Evolutionary conservation across 345 rosid genomes (phyloP).

Genomic region (Capsella bursapastoris): DNA sequence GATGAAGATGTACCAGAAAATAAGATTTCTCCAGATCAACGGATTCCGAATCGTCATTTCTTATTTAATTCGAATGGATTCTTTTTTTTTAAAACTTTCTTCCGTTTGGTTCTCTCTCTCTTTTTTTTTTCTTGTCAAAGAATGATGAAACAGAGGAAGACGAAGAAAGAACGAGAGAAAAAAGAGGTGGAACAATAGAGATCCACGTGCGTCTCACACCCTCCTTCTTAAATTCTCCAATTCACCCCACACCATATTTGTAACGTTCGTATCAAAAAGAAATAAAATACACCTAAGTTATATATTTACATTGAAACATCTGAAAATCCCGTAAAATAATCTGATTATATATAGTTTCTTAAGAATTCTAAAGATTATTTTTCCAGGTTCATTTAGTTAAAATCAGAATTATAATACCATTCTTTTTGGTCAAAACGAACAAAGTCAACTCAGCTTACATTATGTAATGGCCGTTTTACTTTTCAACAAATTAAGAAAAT

Average conservation of each 20-base stretch:
- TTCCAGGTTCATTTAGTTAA: too few species aligned
- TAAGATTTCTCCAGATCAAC: slow-evolving; percentile 37
- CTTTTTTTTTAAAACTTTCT: neutral
- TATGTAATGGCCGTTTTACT: slow-evolving; percentile 6
- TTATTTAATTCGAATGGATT: neutral
- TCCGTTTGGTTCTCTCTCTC: neutral
- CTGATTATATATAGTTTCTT: too few species aligned
- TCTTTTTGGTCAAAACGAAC: neutral
- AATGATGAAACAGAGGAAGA: slow-evolving; percentile 22
- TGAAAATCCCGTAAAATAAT: neutral
- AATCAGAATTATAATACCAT: too few species aligned
- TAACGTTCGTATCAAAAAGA: slow-evolving; percentile 3
- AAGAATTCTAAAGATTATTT: too few species aligned
- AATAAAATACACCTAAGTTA: neutral
- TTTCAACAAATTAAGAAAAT: slow-evolving; percentile 16
- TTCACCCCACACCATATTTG: slow-evolving; percentile 3
- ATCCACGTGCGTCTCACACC: slow-evolving; percentile 14
- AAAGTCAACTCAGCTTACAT: slow-evolving; percentile 2
- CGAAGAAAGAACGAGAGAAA: slow-evolving; percentile 30
- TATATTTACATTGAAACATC: neutral
- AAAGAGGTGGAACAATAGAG: slow-evolving; percentile 9
- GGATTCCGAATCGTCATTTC: slow-evolving; percentile 12
- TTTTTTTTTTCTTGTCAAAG: neutral
- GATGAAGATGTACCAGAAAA: slow-evolving; percentile 22
- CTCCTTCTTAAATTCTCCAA: neutral